Base-by-base conservation (phyloP, 768 basidiomycete species). In the Termitomyces sp. region DNA sequence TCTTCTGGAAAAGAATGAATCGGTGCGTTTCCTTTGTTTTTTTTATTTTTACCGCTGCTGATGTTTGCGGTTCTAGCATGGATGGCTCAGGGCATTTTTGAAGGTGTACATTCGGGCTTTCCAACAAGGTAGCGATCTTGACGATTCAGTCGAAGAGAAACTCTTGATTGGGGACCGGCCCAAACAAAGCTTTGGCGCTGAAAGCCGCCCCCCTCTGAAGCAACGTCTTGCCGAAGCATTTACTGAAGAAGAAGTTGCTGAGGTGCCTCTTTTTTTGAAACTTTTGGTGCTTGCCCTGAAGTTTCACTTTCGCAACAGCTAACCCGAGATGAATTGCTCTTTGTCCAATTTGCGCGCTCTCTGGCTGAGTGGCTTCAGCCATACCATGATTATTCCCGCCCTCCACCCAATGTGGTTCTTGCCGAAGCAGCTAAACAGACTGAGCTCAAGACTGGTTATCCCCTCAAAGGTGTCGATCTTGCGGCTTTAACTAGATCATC, bases 101-200 rank as follows among this genome's bases (percentile, higher is more conserved):
- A 87, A 88, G 67, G 74, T 88, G 26, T 95, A 95, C 64, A 89
- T 93, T 64, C 79, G 85, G 56, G 83, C 84, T 51, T 82, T 92
- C 70, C 86, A 89, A 64, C 84, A 88, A 69, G 87, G 86, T 33
- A 90, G 89, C 63, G 90, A 93, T 65, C 75, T 93, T 47, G 88
- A 92, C 66, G 88, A 91, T 62, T 84, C 79, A 0, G 88, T 90
- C 0, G 89, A 93, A 70, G 89, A 91, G 65, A 92, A 90, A 66
- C 77, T 92, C 12, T 76, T 92, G 44, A 86, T 91, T 58, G 89
- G 91, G 28, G 91, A 93, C 72, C 81, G 89, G 28, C 89, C 89
- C 3, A 91, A 88, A 68, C 84, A 82, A 64, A 82, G 76, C 47
- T 69, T 75, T 20, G 77, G 80, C 48, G 74, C 80, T 0, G 78